Base-by-base conservation (phyloP, 2,329 filamentous ascomycete genomes). In the Colletotrichum sp. region DNA sequence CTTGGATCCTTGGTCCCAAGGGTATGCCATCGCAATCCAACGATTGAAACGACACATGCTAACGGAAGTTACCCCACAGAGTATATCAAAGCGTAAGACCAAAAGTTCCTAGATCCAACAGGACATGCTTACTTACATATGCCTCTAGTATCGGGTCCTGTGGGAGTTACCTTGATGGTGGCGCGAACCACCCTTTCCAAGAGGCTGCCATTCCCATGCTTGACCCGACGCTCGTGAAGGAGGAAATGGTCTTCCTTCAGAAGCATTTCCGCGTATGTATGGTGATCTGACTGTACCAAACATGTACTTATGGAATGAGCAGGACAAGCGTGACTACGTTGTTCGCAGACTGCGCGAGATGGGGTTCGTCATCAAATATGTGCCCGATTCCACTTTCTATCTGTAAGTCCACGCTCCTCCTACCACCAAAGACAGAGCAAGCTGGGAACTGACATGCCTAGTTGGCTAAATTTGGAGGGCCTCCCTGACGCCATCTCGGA, bases 1-100 rank as follows among this genome's bases (percentile, higher is more conserved):
- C 96, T 8, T 98, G 96, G 96, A 96, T 98, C 79, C 84, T 98
- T 71, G 96, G 96, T 2, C 96, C 96, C 78, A 98, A 98, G 88
- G 85, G 85, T 86, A 80, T 80, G 84, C 73, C 55, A 26, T 34
- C 24, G 43, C 16, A 48, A 21, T 5, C 28, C 12, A 24, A 18
- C 18, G 13, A 2, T 34, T 18, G 24, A 34, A 26, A 18, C 24
- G 8, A 15, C 21, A 43, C n/a, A 16, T 70, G 56, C 71, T 76
- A 62, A 76, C 64, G 30, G 48, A 21, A 43, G 5, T 24, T 32
- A 30, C 10, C 6, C 21, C 16, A 28, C 56, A 86, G 96, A 98
- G 81, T 98, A 98, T 85, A 95, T 98, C 87, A 93, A 95, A 84
- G 96, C 96, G 89, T 91, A 79, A 78, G 89, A 86, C 3, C 26